A percentile compares a stretch with the other conserved stretches of the same genome.
phyloP scores from a whole-genome alignment of 2,329 filamentous ascomycete species.

The Myrmaecium sp. region DNA sequence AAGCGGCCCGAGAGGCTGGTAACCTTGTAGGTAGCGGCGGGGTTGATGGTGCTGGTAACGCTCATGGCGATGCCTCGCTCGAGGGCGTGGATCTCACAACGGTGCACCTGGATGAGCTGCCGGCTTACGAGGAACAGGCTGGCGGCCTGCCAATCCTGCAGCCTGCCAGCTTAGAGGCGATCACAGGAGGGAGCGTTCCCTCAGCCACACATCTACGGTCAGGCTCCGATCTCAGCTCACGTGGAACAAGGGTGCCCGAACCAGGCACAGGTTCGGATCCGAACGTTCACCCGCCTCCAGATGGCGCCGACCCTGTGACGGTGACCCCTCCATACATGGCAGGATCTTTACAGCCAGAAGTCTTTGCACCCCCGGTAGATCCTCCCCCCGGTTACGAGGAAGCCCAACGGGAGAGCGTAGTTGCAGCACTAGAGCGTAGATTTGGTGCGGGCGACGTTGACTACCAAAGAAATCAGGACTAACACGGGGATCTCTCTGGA shows the following conservation, averaged over 20 bases:
- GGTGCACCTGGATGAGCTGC: slow-evolving; percentile 71
- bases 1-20: slow-evolving; percentile 52
- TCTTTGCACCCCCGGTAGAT: slow-evolving; percentile 42
- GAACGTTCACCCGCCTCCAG: not conserved
- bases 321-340: not conserved
- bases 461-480: too few species aligned
- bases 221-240: too few species aligned
- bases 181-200: not conserved
- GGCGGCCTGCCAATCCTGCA: slow-evolving; percentile 1
- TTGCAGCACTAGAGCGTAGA: slow-evolving; percentile 54
- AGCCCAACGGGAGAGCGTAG: slow-evolving; percentile 65
- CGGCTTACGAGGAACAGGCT: slow-evolving; percentile 53
- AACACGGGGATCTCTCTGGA: too few species aligned
- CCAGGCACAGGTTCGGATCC: too few species aligned
- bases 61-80: slow-evolving; percentile 24
- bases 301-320: not conserved
- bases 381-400: slow-evolving; percentile 88
- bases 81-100: slow-evolving; percentile 39
- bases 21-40: slow-evolving; percentile 24
- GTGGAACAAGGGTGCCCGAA: too few species aligned
- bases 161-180: not conserved
- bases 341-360: slow-evolving; percentile 7
- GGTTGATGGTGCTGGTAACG: slow-evolving; percentile 14
- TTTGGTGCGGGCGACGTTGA: too few species aligned
- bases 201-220: not conserved